Evolutionary conservation across 106 monocot species (phyloP).

Genomic region (Acorus calamus): DNA sequence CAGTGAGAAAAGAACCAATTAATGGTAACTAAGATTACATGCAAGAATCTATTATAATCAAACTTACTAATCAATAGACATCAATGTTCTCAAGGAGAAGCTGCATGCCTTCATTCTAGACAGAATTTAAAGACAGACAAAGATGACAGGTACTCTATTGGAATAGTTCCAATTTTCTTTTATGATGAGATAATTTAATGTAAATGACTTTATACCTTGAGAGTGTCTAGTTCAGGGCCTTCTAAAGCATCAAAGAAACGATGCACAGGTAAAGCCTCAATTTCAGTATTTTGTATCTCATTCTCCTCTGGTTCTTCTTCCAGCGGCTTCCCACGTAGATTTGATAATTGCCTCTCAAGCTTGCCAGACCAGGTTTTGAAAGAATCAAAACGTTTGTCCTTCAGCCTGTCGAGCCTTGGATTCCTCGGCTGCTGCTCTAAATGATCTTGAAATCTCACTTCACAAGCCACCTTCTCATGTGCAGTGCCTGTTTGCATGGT

Average conservation of each 20-base stretch:
- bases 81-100: too few species aligned
- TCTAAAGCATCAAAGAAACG: constrained; percentile 61
- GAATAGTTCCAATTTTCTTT: too few species aligned
- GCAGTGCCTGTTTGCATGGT: neutral
- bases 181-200: neutral
- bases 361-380: constrained; percentile 44
- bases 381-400: constrained; percentile 32
- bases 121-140: too few species aligned
- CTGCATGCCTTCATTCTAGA: too few species aligned
- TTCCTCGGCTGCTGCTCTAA: neutral
- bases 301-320: constrained; percentile 4
- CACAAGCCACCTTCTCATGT: neutral
- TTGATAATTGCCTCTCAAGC: constrained; percentile 30
- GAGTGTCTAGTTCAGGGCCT: constrained; percentile 59
- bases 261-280: constrained; percentile 27
- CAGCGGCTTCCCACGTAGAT: constrained; percentile 25
- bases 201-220: constrained; percentile 23
- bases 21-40: too few species aligned
- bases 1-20: too few species aligned
- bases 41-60: too few species aligned
- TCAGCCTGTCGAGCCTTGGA: constrained; percentile 5
- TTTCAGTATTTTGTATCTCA: constrained; percentile 7
- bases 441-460: neutral
- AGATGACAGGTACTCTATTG: too few species aligned
- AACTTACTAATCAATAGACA: too few species aligned